phyloP scores from a whole-genome alignment of 352 stramenopile genomes.

The Phytophthora agathidicida region DNA sequence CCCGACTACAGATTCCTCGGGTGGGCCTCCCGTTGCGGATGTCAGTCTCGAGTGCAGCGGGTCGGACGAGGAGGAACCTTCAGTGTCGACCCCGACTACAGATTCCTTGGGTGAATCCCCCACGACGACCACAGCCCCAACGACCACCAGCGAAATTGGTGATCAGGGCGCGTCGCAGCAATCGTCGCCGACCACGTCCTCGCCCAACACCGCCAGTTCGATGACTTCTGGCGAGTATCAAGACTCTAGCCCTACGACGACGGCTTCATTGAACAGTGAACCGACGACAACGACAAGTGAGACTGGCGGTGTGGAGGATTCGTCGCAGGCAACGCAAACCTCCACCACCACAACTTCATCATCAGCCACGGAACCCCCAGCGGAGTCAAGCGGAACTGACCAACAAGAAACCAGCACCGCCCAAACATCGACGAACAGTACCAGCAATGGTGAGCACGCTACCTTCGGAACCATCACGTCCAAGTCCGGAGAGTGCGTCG shows the following conservation, averaged over 20 bases:
- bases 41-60: slow-evolving; percentile 8
- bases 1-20: slow-evolving; percentile 1
- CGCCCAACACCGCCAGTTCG: slow-evolving; percentile 5
- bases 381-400: too few relatives aligned
- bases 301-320: too few relatives aligned
- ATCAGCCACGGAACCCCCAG: too few relatives aligned
- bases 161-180: too few relatives aligned
- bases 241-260: too few relatives aligned
- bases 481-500: slow-evolving; percentile 26
- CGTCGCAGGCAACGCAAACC: too few relatives aligned
- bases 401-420: slow-evolving; percentile 6
- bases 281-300: too few relatives aligned
- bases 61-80: not conserved
- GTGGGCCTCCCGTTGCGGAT: not conserved
- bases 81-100: slow-evolving; percentile 4
- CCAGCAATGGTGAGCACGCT: slow-evolving; percentile 22
- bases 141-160: too few relatives aligned
- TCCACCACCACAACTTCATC: slow-evolving; percentile 1
- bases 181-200: not conserved
- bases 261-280: too few relatives aligned
- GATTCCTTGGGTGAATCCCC: not conserved
- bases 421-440: slow-evolving; percentile 18
- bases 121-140: too few relatives aligned
- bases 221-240: too few relatives aligned
- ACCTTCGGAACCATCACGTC: slow-evolving; percentile 32